Base-by-base conservation (phyloP, 768 basidiomycete genomes). In the Kwoniella mangroviensis region DNA sequence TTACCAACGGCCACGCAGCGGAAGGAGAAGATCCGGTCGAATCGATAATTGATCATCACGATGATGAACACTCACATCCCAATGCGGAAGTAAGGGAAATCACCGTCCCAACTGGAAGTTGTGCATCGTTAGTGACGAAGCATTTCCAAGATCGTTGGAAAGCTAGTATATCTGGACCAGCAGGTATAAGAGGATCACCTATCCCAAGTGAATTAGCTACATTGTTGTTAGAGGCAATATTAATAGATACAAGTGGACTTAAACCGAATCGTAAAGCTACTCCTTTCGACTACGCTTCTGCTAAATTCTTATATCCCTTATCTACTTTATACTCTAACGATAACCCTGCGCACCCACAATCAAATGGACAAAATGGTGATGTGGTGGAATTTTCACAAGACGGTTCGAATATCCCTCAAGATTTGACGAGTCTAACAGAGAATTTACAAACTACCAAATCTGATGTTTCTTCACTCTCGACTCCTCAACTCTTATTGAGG, bases 31-130 rank as follows among this genome's bases (percentile, higher is more conserved):
- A 84, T n/a, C 5, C 53, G 52, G 92, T 98, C 11, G 85, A 88
- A 0, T 90, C 91, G 2, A 85, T 98, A 63, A 84, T 98, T 28
- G 97, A 99, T 81, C 96, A 99, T 79, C 94, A 98, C 78, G 89
- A 86, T 17, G 96, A 99, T 81, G 95, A 98, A 77, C 85, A 86
- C 0, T 82, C 86, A 1, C 87, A 97, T 81, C 82, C 81, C 4
- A 86, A 87, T 63, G 87, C 84, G 0, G 40, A 89, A 0, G 90
- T 91, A 2, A 88, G 95, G 22, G 83, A 88, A 66, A 86, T 98
- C 63, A 80, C 83, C 51, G 83, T 85, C 1, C 88, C 90, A 0
- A 81, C 77, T 5, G 97, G 96, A 2, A 93, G 92, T 71, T 93
- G 93, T 79, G 83, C 93, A 1, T 88, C 89, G 0, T 85, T 91